Percentiles rank a stretch among this genome's conserved stretches.
Conservation (phyloP, 2,329 filamentous ascomycete species). For the Zalaria sp. region DNA sequence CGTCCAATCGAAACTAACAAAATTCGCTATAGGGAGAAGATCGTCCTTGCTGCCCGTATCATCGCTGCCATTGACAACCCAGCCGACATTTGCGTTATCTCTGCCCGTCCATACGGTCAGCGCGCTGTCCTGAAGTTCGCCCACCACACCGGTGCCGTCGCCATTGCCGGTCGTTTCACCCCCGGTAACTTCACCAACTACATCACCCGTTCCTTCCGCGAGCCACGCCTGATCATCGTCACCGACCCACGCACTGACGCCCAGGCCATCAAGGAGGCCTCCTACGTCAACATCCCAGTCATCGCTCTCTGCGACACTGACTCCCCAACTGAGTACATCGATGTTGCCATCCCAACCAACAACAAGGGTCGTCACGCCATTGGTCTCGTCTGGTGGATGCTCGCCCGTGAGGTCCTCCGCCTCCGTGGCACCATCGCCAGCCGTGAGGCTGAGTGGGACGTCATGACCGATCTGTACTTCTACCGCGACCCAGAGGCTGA, state of each 20-base stretch:
- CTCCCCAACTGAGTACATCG: slow-evolving; percentile 98
- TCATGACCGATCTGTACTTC: slow-evolving; percentile 99
- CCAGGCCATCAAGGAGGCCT: slow-evolving; percentile 99
- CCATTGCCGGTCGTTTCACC: slow-evolving; percentile 99
- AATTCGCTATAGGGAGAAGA: slow-evolving; percentile 74
- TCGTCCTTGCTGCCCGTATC: slow-evolving; percentile 95
- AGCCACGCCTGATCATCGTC: slow-evolving; percentile 97
- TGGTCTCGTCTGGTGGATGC: slow-evolving; percentile 98
- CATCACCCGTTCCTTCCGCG: slow-evolving; percentile 99
- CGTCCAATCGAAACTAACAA: slow-evolving; percentile 6
- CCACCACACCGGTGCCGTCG: slow-evolving; percentile 90
- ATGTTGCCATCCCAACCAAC: slow-evolving; percentile 99
- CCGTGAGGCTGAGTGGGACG: slow-evolving; percentile 96
- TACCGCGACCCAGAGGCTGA: slow-evolving; percentile 99
- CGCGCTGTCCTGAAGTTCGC: slow-evolving; percentile 99
- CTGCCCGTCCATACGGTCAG: slow-evolving; percentile 97
- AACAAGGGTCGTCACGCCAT: slow-evolving; percentile 99
- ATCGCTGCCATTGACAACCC: slow-evolving; percentile 99
- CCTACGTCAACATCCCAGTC: slow-evolving; percentile 99
- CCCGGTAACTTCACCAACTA: slow-evolving; percentile 99
- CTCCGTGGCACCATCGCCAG: slow-evolving; percentile 92
- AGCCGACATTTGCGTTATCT: slow-evolving; percentile 98
- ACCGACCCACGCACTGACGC: slow-evolving; percentile 99
- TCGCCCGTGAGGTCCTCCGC: slow-evolving; percentile 98
- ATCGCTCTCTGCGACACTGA: slow-evolving; percentile 98